Evolutionary conservation across 2,329 filamentous ascomycete species (phyloP), one percentile per base, ranked within the genome.

Genomic region (Colletotrichum acutatum): DNA sequence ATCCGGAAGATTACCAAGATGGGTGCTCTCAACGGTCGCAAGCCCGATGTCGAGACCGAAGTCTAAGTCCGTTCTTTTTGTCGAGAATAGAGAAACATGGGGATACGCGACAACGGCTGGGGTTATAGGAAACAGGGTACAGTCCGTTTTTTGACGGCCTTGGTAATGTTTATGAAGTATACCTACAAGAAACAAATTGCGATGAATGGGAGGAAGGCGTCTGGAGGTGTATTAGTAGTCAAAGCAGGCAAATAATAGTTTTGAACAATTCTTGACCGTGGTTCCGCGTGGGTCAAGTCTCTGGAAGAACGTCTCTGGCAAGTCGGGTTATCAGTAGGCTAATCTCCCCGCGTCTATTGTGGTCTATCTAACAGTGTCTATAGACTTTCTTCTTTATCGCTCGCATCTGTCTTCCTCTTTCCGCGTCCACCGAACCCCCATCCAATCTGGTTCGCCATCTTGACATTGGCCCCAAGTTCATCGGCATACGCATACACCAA

Each of bases 41-140:
- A 96, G 82, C 96, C 96, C 3, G 94, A 95, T 80, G 91, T 98
- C 49, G 95, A 97, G 88, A 97, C 94, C 0, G 93, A 95, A 80
- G 85, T 89, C 14, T 90, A 78, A 80, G 6, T 7, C 32, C 3
- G 11, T 54, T 5, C 9, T 71, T 61, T 54, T 14, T 11, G 1
- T 14, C 14, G 11, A 9, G 11, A 42, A 4, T 1, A 8, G 24
- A n/a, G 11, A 1, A 14, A 14, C 5, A 9, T 22, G 7, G 19
- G 49, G 22, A 14, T 11, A 34, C 19, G 46, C 9, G 49, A 5
- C 30, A 37, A 64, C 19, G 19, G 16, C 12, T 16, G 1, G 22
- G 6, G 14, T 8, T 34, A 5, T 11, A 22, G 28, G n/a, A 26
- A 53, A 26, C 32, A 7, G 60, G 28, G 7, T 11, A 22, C 1